Percentiles rank a stretch among this genome's conserved stretches.
These are phyloP conservation scores for Limnanthes douglasii DNA, from an alignment of 345 rosid species.

Conservation along the genomic window DNA sequence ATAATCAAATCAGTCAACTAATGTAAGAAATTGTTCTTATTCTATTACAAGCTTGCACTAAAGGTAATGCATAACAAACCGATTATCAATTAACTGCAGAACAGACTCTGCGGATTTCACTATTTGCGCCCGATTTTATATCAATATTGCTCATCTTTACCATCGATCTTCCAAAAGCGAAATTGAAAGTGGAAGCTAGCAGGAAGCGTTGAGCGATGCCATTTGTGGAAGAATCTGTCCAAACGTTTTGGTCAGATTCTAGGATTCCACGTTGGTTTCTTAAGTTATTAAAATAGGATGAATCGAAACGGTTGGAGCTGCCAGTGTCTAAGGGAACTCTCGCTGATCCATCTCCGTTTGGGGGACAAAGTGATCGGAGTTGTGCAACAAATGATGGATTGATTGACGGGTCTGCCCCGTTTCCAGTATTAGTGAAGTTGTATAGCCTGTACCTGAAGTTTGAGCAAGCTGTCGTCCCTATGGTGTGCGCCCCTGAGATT, in stretches of 20 bases:
- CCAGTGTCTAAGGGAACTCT: constrained; percentile 13
- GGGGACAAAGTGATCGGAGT: constrained; percentile 7
- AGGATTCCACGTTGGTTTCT: constrained; percentile 7
- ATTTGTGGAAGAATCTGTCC: constrained; percentile 8
- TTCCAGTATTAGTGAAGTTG: constrained; percentile 5
- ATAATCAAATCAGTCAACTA: too few relatives aligned
- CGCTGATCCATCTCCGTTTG: constrained; percentile 2
- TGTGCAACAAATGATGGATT: constrained; percentile 3
- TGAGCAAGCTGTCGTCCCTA: constrained; percentile 12
- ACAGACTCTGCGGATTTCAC: constrained; percentile 19
- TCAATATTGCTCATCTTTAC: constrained; percentile 27
- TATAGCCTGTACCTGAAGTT: constrained; percentile 6
- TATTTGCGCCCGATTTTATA: constrained; percentile 9
- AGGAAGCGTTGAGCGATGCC: neutral
- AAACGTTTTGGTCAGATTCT: constrained; percentile 12
- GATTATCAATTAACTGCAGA: constrained; percentile 7
- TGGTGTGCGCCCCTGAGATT: constrained; percentile 14
- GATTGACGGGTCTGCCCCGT: constrained; percentile 9
- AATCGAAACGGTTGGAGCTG: constrained; percentile 9
- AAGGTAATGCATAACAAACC: too few relatives aligned
- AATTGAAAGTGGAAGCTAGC: constrained; percentile 2
- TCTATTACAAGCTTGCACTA: too few relatives aligned
- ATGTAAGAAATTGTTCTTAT: too few relatives aligned
- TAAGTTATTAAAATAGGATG: constrained; percentile 9
- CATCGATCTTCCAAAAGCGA: constrained; percentile 22